A percentile compares a stretch with the other conserved stretches of the same genome.
Conservation (phyloP, 2,329 filamentous ascomycete genomes). For the Venturiaceae sp. region DNA sequence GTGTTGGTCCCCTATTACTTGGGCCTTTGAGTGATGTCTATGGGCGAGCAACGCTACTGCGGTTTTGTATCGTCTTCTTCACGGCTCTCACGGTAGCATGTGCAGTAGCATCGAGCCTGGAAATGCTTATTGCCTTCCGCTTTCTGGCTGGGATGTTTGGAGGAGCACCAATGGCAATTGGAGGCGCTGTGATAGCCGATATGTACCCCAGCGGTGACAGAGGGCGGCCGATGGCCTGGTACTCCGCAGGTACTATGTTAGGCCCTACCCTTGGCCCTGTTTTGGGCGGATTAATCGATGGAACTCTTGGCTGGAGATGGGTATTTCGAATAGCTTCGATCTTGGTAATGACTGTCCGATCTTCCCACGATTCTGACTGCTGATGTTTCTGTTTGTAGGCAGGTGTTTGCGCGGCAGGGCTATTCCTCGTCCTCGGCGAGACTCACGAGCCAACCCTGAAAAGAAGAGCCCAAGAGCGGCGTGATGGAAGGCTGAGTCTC, state of each 20-base stretch:
- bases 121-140: conserved; percentile 47
- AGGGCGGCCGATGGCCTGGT: conserved; percentile 26
- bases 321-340: conserved; percentile 40
- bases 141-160: conserved; percentile 34
- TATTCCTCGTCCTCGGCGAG: conserved; percentile 30
- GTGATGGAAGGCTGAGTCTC: too few species aligned
- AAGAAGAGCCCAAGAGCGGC: conserved; percentile 36
- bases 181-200: conserved; percentile 29
- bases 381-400: too few species aligned
- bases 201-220: conserved; percentile 23
- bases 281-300: conserved; percentile 34
- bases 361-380: too few species aligned
- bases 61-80: conserved; percentile 43
- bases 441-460: conserved; percentile 39
- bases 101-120: conserved; percentile 47
- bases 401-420: conserved; percentile 29
- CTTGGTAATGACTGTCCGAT: too few species aligned
- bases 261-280: conserved; percentile 33
- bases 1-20: conserved; percentile 17
- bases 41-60: conserved; percentile 1
- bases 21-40: conserved; percentile 4
- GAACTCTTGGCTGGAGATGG: conserved; percentile 37
- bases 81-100: conserved; percentile 55
- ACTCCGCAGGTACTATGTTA: conserved; percentile 24
- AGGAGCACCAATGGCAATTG: conserved; percentile 21